These are phyloP conservation scores for Bathelium albidoporum DNA, from an alignment of 495 filamentous ascomycete genomes.

Conservation along the genomic window DNA sequence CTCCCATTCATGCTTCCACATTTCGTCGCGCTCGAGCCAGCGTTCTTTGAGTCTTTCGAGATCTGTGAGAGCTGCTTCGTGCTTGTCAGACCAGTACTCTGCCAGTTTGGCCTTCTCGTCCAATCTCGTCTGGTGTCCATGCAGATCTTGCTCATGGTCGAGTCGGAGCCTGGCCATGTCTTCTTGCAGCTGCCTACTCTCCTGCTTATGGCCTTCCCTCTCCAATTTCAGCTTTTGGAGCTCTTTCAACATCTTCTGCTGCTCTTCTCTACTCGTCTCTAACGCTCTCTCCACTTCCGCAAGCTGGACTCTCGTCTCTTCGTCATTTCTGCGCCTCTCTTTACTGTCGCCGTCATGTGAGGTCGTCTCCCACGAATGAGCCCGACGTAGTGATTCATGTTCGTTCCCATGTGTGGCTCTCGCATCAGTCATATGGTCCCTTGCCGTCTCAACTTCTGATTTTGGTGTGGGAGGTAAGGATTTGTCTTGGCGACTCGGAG, in stretches of 20 bases:
- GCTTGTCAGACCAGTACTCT: slow-evolving; percentile 4
- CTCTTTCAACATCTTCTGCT: not conserved
- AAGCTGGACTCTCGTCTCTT: not conserved
- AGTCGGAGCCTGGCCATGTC: not conserved
- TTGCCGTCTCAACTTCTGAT: not conserved
- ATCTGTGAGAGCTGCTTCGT: not conserved
- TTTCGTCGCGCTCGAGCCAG: slow-evolving; percentile 1
- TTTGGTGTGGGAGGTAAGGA: not conserved
- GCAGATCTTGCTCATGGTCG: not conserved
- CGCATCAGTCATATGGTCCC: not conserved
- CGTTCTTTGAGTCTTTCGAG: not conserved
- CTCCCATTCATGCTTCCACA: slow-evolving; percentile 8
- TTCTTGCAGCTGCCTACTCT: not conserved
- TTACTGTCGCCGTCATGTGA: not conserved
- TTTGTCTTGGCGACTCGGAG: not conserved
- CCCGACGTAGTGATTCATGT: not conserved
- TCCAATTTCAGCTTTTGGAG: not conserved
- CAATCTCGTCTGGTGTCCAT: not conserved
- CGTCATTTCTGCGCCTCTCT: not conserved
- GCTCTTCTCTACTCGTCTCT: not conserved
- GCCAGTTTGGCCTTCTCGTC: not conserved
- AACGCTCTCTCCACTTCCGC: not conserved
- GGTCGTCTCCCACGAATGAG: not conserved
- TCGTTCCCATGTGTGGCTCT: not conserved
- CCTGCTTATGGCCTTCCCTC: not conserved